Evolutionary conservation across 2,329 filamentous ascomycete genomes (phyloP), one percentile per base, ranked within the genome.

Genomic region (Aspergillus niger): DNA sequence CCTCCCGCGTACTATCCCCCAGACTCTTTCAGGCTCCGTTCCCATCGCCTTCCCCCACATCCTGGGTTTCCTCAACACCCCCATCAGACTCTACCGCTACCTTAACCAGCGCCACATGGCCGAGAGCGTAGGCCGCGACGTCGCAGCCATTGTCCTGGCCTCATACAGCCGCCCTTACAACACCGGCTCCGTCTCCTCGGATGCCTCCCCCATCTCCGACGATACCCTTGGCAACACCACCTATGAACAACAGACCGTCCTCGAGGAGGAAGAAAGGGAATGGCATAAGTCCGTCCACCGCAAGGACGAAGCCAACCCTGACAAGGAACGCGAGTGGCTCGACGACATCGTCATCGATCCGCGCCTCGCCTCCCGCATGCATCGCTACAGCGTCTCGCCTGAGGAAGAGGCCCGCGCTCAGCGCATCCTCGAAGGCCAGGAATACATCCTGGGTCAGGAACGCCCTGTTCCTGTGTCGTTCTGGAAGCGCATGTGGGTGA

Each of bases 51-150:
- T 96, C 76, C 94, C 94, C 1, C 94, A 98, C 74, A 85, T 97
- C 60, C 89, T 99, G 30, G 95, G 95, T 62, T 96, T 99, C 81
- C 81, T 91, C 64, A 94, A 95, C 79, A 97, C 94, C 2, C 91
- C 92, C 0, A 90, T 88, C 65, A 89, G 95, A 62, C 83, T 98
- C 62, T 90, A 90, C 72, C 90, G 95, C 65, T 99, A 93, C 83
- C 82, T 99, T 62, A 96, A 89, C 75, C 89, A 76, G 63, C 89
- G 95, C 57, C 80, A 86, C 64, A 83, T 97, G n/a, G 94, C 94
- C 64, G 94, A 99, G 72, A 84, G 89, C 49, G 88, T 97, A 62
- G 95, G 95, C 55, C 89, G 91, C 44, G 88, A 97, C 65, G 92
- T 96, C 17, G 94, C 94, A 0, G 90, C 92, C 38, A 88, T 90